Evolutionary conservation across 2,329 filamentous ascomycete genomes (phyloP).

Genomic region (Westerdykella sp.): DNA sequence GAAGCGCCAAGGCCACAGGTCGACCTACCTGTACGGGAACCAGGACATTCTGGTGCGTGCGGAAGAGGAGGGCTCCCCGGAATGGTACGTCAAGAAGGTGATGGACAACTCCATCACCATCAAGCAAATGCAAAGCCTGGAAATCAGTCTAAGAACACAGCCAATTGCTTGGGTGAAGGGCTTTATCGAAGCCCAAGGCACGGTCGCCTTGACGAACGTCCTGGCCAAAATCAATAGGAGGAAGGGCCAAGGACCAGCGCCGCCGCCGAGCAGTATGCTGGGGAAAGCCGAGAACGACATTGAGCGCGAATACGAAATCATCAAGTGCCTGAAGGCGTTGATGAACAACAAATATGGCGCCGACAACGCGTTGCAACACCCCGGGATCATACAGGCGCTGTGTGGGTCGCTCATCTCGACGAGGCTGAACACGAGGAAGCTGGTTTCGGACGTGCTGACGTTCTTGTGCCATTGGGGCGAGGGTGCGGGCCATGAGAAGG

Average conservation of each 20-base stretch:
- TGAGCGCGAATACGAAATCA: conserved; percentile 91
- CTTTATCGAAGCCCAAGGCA: conserved; percentile 95
- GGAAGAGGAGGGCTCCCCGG: conserved; percentile 91
- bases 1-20: conserved; percentile 66
- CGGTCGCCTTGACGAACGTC: conserved; percentile 90
- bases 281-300: conserved; percentile 66
- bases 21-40: conserved; percentile 58
- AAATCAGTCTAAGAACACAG: conserved; percentile 91
- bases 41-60: conserved; percentile 65
- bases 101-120: conserved; percentile 92
- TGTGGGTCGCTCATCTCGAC: conserved; percentile 82
- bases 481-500: conserved; percentile 83
- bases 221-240: conserved; percentile 89
- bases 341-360: conserved; percentile 99
- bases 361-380: conserved; percentile 85
- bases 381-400: conserved; percentile 82
- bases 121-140: conserved; percentile 86
- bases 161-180: conserved; percentile 95
- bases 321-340: conserved; percentile 92
- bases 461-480: conserved; percentile 94
- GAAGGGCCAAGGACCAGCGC: conserved; percentile 65
- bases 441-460: conserved; percentile 92
- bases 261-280: conserved; percentile 47
- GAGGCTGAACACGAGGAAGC: conserved; percentile 82
- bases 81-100: conserved; percentile 96